Percentiles rank a stretch among this genome's conserved stretches.
phyloP scores from a whole-genome alignment of 352 stramenopile species.

The Globisporangium cylindrosporum region DNA sequence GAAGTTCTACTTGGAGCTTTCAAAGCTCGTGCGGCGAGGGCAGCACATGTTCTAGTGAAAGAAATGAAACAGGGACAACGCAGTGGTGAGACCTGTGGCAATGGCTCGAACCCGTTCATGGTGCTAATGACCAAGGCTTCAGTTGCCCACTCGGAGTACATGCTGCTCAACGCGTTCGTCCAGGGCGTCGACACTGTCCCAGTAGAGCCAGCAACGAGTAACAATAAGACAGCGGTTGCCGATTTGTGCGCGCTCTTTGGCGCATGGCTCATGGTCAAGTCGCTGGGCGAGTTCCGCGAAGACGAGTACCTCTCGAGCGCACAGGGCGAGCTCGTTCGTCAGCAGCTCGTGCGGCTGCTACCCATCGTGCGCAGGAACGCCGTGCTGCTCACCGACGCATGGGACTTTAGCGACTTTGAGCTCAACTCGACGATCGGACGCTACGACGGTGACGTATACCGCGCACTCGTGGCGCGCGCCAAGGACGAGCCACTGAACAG shows the following conservation, averaged over 20 bases:
- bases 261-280: background rate
- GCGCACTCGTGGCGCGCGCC: background rate
- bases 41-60: constrained; percentile 14
- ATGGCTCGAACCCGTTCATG: constrained; percentile 32
- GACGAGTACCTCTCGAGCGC: constrained; percentile 51
- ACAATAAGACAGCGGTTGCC: constrained; percentile 47
- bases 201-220: constrained; percentile 12
- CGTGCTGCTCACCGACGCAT: constrained; percentile 70
- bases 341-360: constrained; percentile 41
- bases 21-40: constrained; percentile 23
- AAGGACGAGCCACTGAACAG: background rate
- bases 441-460: constrained; percentile 71
- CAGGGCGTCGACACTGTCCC: constrained; percentile 18
- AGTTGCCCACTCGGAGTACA: constrained; percentile 29
- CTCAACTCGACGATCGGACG: constrained; percentile 68
- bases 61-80: constrained; percentile 6
- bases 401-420: constrained; percentile 68
- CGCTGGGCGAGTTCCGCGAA: constrained; percentile 64
- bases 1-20: constrained; percentile 26
- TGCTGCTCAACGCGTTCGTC: constrained; percentile 29
- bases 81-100: constrained; percentile 9
- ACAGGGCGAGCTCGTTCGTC: constrained; percentile 51
- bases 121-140: constrained; percentile 41
- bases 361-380: constrained; percentile 48
- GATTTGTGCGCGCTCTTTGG: constrained; percentile 71